phyloP scores from a whole-genome alignment of 1,284 basidiomycete species.

The Laetiporus sulphureus region DNA sequence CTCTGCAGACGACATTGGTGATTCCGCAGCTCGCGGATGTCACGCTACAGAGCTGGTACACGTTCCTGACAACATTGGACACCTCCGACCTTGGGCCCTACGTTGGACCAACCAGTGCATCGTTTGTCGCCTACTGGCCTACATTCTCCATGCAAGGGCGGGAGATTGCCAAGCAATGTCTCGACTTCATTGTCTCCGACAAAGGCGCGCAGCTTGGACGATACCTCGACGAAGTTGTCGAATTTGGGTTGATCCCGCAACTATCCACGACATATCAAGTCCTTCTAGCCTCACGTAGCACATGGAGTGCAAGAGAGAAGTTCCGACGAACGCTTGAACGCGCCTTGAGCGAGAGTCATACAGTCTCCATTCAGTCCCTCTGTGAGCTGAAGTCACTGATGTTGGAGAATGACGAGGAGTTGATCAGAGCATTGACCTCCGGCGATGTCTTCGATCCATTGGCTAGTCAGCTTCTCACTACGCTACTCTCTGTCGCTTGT shows the following conservation, averaged over 20 bases:
- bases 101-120: conserved; percentile 85
- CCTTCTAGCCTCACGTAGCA: conserved; percentile 43
- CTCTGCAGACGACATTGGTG: conserved; percentile 84
- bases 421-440: conserved; percentile 57
- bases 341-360: conserved; percentile 75
- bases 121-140: conserved; percentile 77
- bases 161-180: conserved; percentile 49
- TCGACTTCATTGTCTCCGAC: conserved; percentile 70
- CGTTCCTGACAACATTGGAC: conserved; percentile 70
- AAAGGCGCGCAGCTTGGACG: conserved; percentile 48
- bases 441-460: conserved; percentile 85
- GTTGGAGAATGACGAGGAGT: conserved; percentile 40
- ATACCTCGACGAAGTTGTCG: conserved; percentile 74
- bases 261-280: conserved; percentile 44
- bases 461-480: conserved; percentile 65
- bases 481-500: conserved; percentile 66
- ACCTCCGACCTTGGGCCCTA: conserved; percentile 77
- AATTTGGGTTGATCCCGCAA: conserved; percentile 66
- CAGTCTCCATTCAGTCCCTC: conserved; percentile 74
- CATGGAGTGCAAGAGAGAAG: conserved; percentile 47
- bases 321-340: conserved; percentile 73
- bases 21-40: conserved; percentile 71
- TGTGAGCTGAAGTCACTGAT: conserved; percentile 73
- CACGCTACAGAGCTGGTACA: conserved; percentile 79
- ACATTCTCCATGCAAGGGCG: conserved; percentile 51